Evolutionary conservation across 225 moss, liverwort and hornwort species (phyloP), one percentile per base, ranked within the genome.

Genomic region (Pseudisothecium myosuroides): DNA sequence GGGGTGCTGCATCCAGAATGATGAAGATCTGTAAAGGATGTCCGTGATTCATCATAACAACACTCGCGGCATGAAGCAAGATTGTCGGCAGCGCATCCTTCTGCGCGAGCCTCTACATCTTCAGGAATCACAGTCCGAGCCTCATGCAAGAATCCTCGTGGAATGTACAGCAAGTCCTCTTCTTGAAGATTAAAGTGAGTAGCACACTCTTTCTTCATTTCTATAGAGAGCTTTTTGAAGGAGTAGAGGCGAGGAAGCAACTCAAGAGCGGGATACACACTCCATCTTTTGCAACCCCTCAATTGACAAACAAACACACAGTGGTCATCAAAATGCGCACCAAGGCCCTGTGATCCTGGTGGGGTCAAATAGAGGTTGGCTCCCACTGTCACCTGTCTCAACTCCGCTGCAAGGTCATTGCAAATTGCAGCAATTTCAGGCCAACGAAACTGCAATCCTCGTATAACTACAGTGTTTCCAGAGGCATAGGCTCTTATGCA

Each of bases 281-380:
- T 93, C 98, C 96, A 98, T 69, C 88, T 67, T 84, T 97, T 98
- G 56, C 88, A 86, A n/a, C 98, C 96, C 80, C 88, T 88, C 80
- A 98, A 89, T 91, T 97, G 96, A 91, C 89, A 96, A 56, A 96
- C 93, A 60, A 97, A 93, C 65, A 98, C 96, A 87, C 98, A 96
- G 86, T 98, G 98, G 81, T 98, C 98, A 78, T 98, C 98, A 82
- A 93, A 96, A 89, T 98, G 98, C 76, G 92, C 87, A 41, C 89
- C 92, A 54, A 98, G 94, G 58, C 98, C 98, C 88, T 98, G 98
- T 32, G 96, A 92, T 91, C 90, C 90, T 81, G 93, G 88, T 28
- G 98, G 98, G 29, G 98, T 98, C 82, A 98, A 66, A 86, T 96
- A 98, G 14, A 96, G 88, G 79, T 97, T 98, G 72, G 92, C 98